Conservation (phyloP, 495 filamentous ascomycete genomes). For the Aspergillus incahuasiensis region DNA sequence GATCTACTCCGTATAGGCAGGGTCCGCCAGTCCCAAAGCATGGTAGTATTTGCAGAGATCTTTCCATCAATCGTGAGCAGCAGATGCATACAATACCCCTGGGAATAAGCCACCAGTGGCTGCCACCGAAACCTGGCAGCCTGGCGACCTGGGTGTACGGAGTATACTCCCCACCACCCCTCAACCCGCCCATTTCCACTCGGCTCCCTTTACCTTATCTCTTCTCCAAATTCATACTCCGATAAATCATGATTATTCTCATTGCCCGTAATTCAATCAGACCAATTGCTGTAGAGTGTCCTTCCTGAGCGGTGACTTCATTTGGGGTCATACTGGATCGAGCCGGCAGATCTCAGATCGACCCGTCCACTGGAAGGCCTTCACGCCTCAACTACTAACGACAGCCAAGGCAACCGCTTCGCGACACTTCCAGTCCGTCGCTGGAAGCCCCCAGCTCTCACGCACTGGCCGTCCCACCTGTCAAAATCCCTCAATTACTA, state of each 20-base stretch:
- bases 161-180: not conserved
- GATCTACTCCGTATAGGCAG: too few relatives aligned
- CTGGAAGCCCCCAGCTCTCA: conserved; percentile 5
- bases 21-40: too few relatives aligned
- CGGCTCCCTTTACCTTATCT: not conserved
- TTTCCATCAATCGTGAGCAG: not conserved
- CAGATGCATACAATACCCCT: not conserved
- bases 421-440: conserved; percentile 18
- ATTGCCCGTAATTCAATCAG: not conserved
- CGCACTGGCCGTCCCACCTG: conserved; percentile 3
- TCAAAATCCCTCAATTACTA: conserved; percentile 10
- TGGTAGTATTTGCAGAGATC: too few relatives aligned
- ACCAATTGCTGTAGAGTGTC: not conserved
- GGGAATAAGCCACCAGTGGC: not conserved
- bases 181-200: not conserved
- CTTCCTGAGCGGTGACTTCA: conserved; percentile 7
- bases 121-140: not conserved
- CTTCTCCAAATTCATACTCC: too few relatives aligned
- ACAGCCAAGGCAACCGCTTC: conserved; percentile 20
- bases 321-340: conserved; percentile 19
- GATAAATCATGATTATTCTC: not conserved
- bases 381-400: not conserved
- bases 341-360: conserved; percentile 28
- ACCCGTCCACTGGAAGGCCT: conserved; percentile 7
- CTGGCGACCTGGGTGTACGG: not conserved